Evolutionary conservation across 257 asterid genomes (phyloP), one percentile per base, ranked within the genome.

Genomic region (Agastache rugosa): DNA sequence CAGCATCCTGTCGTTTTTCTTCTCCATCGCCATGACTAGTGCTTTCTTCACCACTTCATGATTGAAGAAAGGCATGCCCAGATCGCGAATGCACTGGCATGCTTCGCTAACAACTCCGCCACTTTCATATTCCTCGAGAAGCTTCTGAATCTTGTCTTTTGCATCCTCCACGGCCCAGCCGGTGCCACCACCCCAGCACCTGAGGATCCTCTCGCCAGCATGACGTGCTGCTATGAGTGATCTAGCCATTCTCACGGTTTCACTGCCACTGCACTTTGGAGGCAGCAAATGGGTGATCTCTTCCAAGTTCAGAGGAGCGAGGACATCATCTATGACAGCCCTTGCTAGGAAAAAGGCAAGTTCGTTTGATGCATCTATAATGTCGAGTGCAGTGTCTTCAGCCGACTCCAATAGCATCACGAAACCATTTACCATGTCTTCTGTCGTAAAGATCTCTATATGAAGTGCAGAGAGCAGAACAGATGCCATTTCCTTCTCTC

Each of bases 141-240:
- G 99, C 85, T 95, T 95, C 84, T 83, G 85, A 41, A 95, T 90
- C 90, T 90, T 95, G 79, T 95, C 99, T 88, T 95, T 95, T 0
- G 98, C 98, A 47, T 95, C 99, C 86, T 95, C 99, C 75, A 95
- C 99, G 0, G 98, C 97, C 99, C 99, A 95, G 8, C 99, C 99
- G 0, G 96, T 90, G 54, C 99, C 97, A 4, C 99, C 99, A 16
- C 97, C 99, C 99, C 99, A 95, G 84, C 99, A 95, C 82, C 99
- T 81, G 73, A 92, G 91, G 74, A 95, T 86, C 89, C 99, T 88
- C 89, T 95, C 99, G 17, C 99, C 99, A n/a, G 96, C 99, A 50
- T 95, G 99, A 25, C 99, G 96, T 29, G 99, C 99, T 12, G 87
- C 96, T 73, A 88, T 47, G 7, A 95, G 91, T 3, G 98, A 78